Conservation (phyloP, 2,329 filamentous ascomycete genomes). For the Raffaelea albimanens region DNA sequence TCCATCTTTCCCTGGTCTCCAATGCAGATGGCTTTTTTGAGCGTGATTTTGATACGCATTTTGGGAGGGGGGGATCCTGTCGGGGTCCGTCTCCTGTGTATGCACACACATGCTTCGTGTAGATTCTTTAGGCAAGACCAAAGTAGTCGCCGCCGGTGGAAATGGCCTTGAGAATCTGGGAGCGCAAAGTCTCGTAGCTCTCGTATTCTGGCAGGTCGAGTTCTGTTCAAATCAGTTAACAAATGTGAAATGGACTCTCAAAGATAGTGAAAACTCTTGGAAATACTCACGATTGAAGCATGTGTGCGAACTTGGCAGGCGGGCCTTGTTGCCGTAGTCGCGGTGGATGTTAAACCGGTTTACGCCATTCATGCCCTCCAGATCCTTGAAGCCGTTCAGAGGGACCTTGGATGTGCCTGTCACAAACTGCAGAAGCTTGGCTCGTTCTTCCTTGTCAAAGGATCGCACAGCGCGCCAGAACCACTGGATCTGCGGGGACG, state of each 20-base stretch:
- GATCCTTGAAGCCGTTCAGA: conserved; percentile 95
- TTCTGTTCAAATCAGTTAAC: conserved; percentile 42
- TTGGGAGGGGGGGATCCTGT: no score
- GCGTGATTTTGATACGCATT: no score
- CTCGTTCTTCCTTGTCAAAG: conserved; percentile 97
- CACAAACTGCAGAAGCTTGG: conserved; percentile 94
- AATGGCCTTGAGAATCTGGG: conserved; percentile 87
- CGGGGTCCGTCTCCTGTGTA: no score
- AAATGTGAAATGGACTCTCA: no score
- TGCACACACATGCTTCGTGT: no score
- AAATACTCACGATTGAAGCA: conserved; percentile 92
- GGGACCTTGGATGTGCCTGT: conserved; percentile 98
- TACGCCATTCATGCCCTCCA: conserved; percentile 98
- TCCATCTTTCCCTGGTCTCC: no score
- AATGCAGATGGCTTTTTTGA: no score
- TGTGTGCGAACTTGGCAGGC: conserved; percentile 91
- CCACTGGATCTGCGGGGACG: conserved; percentile 96
- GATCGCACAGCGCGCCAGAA: conserved; percentile 97
- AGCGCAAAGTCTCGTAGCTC: conserved; percentile 81
- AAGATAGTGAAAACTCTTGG: not conserved
- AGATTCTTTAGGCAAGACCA: conserved; percentile 85
- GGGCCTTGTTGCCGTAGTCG: conserved; percentile 93
- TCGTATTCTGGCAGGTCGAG: conserved; percentile 98
- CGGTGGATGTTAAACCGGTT: conserved; percentile 98
- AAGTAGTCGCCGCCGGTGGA: conserved; percentile 98